Evolutionary conservation across 306 rosid species (phyloP), one percentile per base, ranked within the genome.

Genomic region (Astragalus membranaceus): DNA sequence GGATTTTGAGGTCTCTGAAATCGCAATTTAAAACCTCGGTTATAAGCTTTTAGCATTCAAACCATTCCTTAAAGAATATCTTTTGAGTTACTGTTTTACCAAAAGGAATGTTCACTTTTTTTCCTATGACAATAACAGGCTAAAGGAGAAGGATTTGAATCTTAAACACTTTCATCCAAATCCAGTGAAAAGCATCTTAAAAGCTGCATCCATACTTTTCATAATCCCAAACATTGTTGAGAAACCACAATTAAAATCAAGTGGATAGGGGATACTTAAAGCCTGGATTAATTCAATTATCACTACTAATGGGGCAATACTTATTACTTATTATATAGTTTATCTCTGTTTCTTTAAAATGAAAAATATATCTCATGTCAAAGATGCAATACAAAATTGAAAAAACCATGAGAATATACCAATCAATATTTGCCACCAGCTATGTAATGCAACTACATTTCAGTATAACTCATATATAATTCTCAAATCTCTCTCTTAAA

Each of bases 201-300:
- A 35, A 50, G 39, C 33, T 39, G 37, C 32, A 15, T 64, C 20
- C 30, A 20, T 37, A 14, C 13, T 5, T 62, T 53, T 35, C 37
- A 14, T 4, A 58, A 56, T 37, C 29, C 47, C 41, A 72, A 5
- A 47, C 12, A 59, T 26, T 16, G 39, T 39, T 61, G 32, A 43
- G 51, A 29, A 77, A 15, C 36, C 14, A 61, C 32, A 70, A 53
- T 46, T 54, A 32, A 76, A 59, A 16, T 64, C 52, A n/a, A 51
- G 43, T 72, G 20, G 23, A 20, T n/a, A n/a, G n/a, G n/a, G n/a
- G 7, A 58, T 48, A 4, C 35, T 49, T 66, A 53, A 53, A 46
- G 3, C 65, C 66, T 32, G 68, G 44, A 73, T 62, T 56, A 73
- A 20, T 32, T 62, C 23, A 77, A 41, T n/a, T n/a, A 53, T 63